Conservation (phyloP, 768 basidiomycete genomes). For the Trametes elegans region DNA sequence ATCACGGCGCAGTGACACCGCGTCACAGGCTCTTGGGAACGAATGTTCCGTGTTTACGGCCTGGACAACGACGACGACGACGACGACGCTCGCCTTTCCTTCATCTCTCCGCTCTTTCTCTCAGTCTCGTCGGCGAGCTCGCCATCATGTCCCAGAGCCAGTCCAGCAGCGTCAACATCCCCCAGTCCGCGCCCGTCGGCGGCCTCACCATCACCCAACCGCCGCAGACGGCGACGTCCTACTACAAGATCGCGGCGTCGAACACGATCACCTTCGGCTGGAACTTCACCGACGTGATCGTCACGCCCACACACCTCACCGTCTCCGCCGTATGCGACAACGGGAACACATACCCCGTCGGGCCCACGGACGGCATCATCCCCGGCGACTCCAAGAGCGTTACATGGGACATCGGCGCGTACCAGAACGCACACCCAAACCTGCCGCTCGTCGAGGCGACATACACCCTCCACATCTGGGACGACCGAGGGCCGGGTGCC, state of each 20-base stretch:
- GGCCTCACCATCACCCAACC: constrained; percentile 77
- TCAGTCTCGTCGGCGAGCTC: background rate
- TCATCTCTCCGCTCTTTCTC: background rate
- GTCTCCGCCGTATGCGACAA: constrained; percentile 82
- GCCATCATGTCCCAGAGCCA: background rate
- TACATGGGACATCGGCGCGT: constrained; percentile 79
- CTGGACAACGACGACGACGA: constrained; percentile 5
- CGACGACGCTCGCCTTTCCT: constrained; percentile 7
- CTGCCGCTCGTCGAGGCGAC: constrained; percentile 71
- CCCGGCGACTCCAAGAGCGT: constrained; percentile 68
- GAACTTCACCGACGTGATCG: constrained; percentile 79
- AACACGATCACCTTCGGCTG: constrained; percentile 85
- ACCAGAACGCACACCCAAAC: constrained; percentile 59
- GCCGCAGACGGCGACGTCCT: constrained; percentile 76
- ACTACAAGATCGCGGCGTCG: constrained; percentile 79
- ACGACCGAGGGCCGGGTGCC: constrained; percentile 71
- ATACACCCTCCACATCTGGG: constrained; percentile 80
- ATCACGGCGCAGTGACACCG: background rate
- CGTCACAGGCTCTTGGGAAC: background rate
- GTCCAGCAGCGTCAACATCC: constrained; percentile 34
- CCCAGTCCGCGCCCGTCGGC: constrained; percentile 56
- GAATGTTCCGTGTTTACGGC: too few relatives aligned
- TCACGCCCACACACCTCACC: constrained; percentile 72
- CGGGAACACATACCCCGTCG: constrained; percentile 88
- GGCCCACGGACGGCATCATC: constrained; percentile 70